Base-by-base conservation (phyloP, 2,329 filamentous ascomycete genomes). In the Fusarium lateritium region DNA sequence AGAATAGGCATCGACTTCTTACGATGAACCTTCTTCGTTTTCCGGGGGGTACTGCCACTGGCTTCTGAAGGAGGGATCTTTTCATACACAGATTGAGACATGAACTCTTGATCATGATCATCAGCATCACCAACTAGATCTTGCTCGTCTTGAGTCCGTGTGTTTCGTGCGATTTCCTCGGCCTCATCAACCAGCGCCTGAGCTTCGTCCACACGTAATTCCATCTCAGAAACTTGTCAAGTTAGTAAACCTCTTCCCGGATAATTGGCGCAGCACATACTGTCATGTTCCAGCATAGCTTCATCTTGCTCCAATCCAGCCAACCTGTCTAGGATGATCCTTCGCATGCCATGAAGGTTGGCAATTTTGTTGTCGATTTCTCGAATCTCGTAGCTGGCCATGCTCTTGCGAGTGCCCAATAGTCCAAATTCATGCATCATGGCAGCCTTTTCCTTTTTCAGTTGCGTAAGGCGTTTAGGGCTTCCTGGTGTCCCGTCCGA, bases 301-400 rank as follows among this genome's bases (percentile, higher is more conserved):
- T 99, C 96, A 75, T 98, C 95, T 78, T 95, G 91, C 80, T 99
- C 96, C 65, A 98, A 82, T 3, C 87, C 89, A 2, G 94, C 94
- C 70, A 99, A 81, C 67, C 96, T 88, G 56, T 98, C 94, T 59
- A 99, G 80, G 45, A 98, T 92, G 65, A 98, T 97, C 76, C 91
- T 92, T 70, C 96, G 91, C 94, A 98, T 98, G 66, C 89, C 93
- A 73, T 94, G 91, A 56, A 99, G 84, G 79, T 98, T 98, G 64
- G 93, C 89, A 68, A 99, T 95, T 81, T 98, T 99, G 81, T 92
- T 94, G 81, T 99, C 96, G 65, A 99, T 97, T 76, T 99, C 96
- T 63, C 90, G 89, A 62, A 99, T 98, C 80, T 99, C 96, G 67
- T 93, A 92, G 75, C 94, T 96, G 72, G 94, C 95, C 95, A 99